Conservation (phyloP, 352 stramenopile species). For the Globisporangium cystogenes region DNA sequence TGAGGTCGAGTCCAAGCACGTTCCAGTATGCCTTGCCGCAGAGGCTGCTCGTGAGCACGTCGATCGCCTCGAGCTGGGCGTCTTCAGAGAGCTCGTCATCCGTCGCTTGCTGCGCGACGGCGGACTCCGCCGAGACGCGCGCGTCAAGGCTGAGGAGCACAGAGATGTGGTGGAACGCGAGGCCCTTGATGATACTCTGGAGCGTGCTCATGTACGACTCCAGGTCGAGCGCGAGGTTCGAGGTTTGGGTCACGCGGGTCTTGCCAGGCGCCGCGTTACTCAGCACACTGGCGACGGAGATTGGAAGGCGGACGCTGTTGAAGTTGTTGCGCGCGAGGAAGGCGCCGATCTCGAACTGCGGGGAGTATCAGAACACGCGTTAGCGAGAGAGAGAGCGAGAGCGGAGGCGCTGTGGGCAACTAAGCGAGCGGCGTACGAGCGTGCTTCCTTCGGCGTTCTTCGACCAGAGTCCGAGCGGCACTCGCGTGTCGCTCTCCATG, state of each 20-base stretch:
- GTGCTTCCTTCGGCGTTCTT: conserved; percentile 56
- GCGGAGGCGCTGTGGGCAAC: neutral
- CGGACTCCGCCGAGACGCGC: conserved; percentile 3
- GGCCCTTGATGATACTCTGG: conserved; percentile 31
- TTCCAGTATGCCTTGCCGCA: conserved; percentile 71
- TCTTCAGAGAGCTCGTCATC: conserved; percentile 24
- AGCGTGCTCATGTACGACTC: conserved; percentile 33
- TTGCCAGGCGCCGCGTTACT: conserved; percentile 29
- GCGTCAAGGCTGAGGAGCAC: conserved; percentile 46
- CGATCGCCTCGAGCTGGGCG: conserved; percentile 35
- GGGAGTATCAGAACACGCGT: neutral
- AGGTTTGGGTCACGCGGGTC: conserved; percentile 20
- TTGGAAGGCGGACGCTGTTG: conserved; percentile 37
- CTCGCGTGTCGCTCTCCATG: conserved; percentile 23
- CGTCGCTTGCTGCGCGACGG: neutral
- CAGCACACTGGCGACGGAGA: conserved; percentile 29
- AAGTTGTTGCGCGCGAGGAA: conserved; percentile 47
- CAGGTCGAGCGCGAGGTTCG: conserved; percentile 32
- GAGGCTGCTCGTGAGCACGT: conserved; percentile 31
- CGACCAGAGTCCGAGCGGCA: conserved; percentile 58
- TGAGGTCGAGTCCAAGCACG: conserved; percentile 65
- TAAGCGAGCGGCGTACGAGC: conserved; percentile 14
- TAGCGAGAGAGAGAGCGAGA: neutral
- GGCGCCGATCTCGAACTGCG: conserved; percentile 32
- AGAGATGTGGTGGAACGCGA: conserved; percentile 37